phyloP scores from a whole-genome alignment of 805 yeast genomes.

The Yarrowia osloensis region DNA sequence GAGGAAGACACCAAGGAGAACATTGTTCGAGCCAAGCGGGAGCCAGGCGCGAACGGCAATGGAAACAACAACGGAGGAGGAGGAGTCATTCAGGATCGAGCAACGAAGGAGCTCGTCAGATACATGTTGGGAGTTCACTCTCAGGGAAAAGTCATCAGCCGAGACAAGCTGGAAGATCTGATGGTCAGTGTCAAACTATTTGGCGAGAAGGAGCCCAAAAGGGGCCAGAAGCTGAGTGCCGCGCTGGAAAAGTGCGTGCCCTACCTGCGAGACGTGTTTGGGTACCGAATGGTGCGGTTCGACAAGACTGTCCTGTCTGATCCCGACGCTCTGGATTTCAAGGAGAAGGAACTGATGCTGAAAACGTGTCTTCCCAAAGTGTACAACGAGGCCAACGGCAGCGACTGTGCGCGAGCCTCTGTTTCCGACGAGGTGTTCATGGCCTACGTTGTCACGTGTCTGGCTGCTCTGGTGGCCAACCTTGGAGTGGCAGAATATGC shows the following conservation, averaged over 20 bases:
- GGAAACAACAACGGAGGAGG: neutral
- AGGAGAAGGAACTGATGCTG: neutral
- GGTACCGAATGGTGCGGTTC: neutral
- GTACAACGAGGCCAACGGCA: neutral
- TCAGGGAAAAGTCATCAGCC: neutral
- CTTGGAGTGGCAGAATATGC: neutral
- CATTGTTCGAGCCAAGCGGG: neutral
- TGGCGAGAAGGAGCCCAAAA: neutral
- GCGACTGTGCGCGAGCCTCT: neutral
- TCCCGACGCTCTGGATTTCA: neutral
- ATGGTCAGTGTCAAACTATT: neutral
- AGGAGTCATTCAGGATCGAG: neutral
- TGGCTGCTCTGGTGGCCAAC: neutral
- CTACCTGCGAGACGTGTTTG: neutral
- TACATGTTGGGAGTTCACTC: constrained; percentile 14
- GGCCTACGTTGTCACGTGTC: constrained; percentile 8
- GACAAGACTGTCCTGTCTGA: neutral
- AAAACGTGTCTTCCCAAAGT: neutral
- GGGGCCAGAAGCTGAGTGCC: neutral
- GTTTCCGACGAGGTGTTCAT: constrained; percentile 8
- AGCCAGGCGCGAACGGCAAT: neutral
- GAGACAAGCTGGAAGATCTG: neutral
- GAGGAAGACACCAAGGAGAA: neutral
- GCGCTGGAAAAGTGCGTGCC: neutral
- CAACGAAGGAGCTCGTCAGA: constrained; percentile 1